Conservation (phyloP, 352 stramenopile genomes). For the Pythium coloratum region DNA sequence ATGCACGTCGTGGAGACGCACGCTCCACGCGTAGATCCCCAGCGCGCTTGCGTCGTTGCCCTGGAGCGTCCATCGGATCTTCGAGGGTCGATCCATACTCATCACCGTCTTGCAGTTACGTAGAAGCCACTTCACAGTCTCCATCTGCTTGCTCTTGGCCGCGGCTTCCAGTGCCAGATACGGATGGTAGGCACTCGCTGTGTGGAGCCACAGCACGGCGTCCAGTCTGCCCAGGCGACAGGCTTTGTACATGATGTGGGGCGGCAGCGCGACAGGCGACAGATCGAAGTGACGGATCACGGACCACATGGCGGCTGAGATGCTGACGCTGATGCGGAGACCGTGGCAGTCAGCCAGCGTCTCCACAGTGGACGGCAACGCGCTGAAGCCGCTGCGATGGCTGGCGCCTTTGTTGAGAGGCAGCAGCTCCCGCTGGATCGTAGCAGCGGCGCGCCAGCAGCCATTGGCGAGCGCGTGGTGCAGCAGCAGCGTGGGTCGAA, state of each 20-base stretch:
- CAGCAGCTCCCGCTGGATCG: constrained; percentile 12
- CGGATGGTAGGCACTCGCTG: constrained; percentile 11
- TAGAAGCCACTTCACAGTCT: constrained; percentile 10
- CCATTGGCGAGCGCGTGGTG: constrained; percentile 10
- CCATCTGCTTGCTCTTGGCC: constrained; percentile 2
- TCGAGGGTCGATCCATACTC: not conserved
- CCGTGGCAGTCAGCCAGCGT: not conserved
- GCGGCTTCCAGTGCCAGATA: constrained; percentile 14
- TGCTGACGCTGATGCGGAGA: not conserved
- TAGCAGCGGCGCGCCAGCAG: constrained; percentile 14
- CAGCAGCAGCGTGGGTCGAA: constrained; percentile 1
- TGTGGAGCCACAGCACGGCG: constrained; percentile 16
- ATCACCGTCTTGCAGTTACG: constrained; percentile 5
- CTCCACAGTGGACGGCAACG: not conserved
- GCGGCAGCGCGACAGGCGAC: constrained; percentile 7
- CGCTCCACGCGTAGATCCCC: constrained; percentile 16
- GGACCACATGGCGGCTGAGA: not conserved
- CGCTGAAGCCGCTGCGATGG: not conserved
- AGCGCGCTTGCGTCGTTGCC: constrained; percentile 5
- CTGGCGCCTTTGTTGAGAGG: not conserved
- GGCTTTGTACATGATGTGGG: constrained; percentile 17
- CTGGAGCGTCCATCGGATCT: constrained; percentile 12
- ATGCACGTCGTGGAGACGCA: constrained; percentile 1
- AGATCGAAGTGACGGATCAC: constrained; percentile 7
- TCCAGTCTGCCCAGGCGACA: constrained; percentile 10